phyloP scores from a whole-genome alignment of 2,329 filamentous ascomycete species.

The Chaetomiaceae sp. region DNA sequence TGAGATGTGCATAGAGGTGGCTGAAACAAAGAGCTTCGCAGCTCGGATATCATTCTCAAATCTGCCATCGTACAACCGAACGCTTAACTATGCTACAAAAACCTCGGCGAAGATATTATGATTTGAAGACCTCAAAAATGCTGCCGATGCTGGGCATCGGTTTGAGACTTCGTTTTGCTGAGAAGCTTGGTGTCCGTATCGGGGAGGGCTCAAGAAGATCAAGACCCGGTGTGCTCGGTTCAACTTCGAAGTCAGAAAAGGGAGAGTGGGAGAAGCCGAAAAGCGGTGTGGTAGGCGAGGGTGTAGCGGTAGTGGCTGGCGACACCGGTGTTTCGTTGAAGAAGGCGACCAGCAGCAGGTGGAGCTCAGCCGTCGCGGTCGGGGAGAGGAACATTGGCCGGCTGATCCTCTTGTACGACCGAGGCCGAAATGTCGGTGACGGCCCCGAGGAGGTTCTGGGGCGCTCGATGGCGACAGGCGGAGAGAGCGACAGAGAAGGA shows the following conservation, averaged over 20 bases:
- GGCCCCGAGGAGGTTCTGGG: conserved; percentile 4
- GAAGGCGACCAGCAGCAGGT: conserved; percentile 24
- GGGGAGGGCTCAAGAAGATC: conserved; percentile 27
- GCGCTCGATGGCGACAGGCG: conserved; percentile 4
- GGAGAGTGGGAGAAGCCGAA: conserved; percentile 18
- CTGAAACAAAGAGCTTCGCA: not conserved
- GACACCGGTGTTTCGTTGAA: conserved; percentile 22
- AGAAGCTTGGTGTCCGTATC: conserved; percentile 14
- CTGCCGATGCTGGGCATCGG: conserved; percentile 25
- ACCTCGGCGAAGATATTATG: conserved; percentile 5
- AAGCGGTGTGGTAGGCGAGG: conserved; percentile 24
- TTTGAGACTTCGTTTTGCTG: conserved; percentile 11
- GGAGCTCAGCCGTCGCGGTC: conserved; percentile 26
- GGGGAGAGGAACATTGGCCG: conserved; percentile 26
- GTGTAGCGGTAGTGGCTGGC: conserved; percentile 19
- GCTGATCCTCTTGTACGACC: conserved; percentile 27
- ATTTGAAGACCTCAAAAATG: conserved; percentile 27
- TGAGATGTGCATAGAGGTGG: too few species aligned
- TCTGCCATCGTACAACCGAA: conserved; percentile 10
- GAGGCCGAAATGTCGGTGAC: conserved; percentile 9
- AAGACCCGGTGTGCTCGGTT: conserved; percentile 18
- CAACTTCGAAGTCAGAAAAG: conserved; percentile 18
- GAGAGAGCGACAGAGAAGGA: conserved; percentile 16
- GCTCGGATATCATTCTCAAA: conserved; percentile 15
- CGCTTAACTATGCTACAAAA: conserved; percentile 4